These are phyloP conservation scores for Myotisia sp. DNA, from an alignment of 2,329 filamentous ascomycete genomes.

Conservation along the genomic window DNA sequence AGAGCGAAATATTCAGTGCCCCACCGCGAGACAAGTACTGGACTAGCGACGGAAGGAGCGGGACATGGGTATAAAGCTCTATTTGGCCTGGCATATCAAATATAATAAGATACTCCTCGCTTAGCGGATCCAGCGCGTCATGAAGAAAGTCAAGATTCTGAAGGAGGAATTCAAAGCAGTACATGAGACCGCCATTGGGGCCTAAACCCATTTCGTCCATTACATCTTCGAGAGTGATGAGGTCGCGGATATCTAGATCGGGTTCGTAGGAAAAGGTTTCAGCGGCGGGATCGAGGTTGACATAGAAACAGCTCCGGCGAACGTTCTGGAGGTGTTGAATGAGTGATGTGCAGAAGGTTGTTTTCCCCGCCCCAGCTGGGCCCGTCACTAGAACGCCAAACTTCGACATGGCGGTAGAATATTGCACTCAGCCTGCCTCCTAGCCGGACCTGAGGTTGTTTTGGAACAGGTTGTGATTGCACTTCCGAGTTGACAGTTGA, in stretches of 20 bases:
- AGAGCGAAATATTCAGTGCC: conserved; percentile 75
- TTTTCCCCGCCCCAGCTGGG: conserved; percentile 90
- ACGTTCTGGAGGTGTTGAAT: conserved; percentile 86
- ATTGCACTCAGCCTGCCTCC: too few relatives aligned
- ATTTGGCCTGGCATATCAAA: conserved; percentile 99
- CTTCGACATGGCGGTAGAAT: conserved; percentile 67
- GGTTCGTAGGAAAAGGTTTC: conserved; percentile 83
- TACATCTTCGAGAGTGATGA: conserved; percentile 85
- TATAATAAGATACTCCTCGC: conserved; percentile 91
- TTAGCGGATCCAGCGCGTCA: conserved; percentile 67
- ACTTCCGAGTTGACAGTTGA: too few relatives aligned
- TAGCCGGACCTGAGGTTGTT: too few relatives aligned
- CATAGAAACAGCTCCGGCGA: conserved; percentile 88
- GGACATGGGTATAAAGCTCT: conserved; percentile 94
- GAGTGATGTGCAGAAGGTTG: conserved; percentile 85
- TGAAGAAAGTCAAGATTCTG: conserved; percentile 88
- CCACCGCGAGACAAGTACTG: conserved; percentile 67
- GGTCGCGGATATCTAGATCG: conserved; percentile 87
- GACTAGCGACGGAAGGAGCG: conserved; percentile 72
- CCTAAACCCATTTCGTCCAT: conserved; percentile 90
- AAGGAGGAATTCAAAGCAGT: conserved; percentile 91
- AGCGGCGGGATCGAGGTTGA: conserved; percentile 94
- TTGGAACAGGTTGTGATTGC: too few relatives aligned
- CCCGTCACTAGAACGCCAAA: conserved; percentile 93
- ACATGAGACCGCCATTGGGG: conserved; percentile 84